These are phyloP conservation scores for Aspergillus kassunensis DNA, from an alignment of 495 filamentous ascomycete species.

Conservation along the genomic window DNA sequence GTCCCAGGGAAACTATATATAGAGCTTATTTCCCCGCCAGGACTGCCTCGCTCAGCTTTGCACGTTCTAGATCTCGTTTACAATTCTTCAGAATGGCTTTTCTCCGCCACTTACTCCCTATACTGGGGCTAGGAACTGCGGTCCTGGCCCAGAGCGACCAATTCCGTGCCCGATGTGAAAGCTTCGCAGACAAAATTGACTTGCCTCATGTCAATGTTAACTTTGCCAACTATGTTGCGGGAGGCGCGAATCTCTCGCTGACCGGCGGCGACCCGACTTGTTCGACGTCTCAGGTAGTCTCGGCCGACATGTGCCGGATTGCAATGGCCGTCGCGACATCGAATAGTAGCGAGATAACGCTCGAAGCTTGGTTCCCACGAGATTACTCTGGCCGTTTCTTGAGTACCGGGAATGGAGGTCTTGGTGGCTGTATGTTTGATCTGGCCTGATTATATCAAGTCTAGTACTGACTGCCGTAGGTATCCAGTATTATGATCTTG, in stretches of 20 bases:
- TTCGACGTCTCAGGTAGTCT: slow-evolving; percentile 35
- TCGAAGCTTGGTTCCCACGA: slow-evolving; percentile 57
- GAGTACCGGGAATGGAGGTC: slow-evolving; percentile 54
- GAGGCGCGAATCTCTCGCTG: slow-evolving; percentile 46
- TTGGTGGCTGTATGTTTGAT: slow-evolving; percentile 46
- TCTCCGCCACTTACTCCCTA: slow-evolving; percentile 14
- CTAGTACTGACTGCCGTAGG: slow-evolving; percentile 23
- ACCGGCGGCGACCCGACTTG: slow-evolving; percentile 46
- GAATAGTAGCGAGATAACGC: slow-evolving; percentile 46
- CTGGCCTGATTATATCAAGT: not conserved
- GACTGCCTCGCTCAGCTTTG: too few species aligned
- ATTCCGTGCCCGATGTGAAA: slow-evolving; percentile 29
- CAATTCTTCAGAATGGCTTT: slow-evolving; percentile 12
- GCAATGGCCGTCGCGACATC: slow-evolving; percentile 54
- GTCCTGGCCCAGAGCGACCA: slow-evolving; percentile 27
- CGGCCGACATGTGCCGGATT: slow-evolving; percentile 52
- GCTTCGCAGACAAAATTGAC: slow-evolving; percentile 32
- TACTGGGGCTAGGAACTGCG: slow-evolving; percentile 23
- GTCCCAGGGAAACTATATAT: too few species aligned
- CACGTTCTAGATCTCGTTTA: not conserved
- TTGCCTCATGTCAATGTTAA: slow-evolving; percentile 36
- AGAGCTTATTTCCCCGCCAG: too few species aligned
- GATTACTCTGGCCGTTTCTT: slow-evolving; percentile 50
- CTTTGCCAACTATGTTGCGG: slow-evolving; percentile 40
- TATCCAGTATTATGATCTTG: slow-evolving; percentile 45